Percentiles rank a stretch among this genome's conserved stretches.
Conservation (phyloP, 495 filamentous ascomycete genomes). For the Hyaloscypha bicolor region DNA sequence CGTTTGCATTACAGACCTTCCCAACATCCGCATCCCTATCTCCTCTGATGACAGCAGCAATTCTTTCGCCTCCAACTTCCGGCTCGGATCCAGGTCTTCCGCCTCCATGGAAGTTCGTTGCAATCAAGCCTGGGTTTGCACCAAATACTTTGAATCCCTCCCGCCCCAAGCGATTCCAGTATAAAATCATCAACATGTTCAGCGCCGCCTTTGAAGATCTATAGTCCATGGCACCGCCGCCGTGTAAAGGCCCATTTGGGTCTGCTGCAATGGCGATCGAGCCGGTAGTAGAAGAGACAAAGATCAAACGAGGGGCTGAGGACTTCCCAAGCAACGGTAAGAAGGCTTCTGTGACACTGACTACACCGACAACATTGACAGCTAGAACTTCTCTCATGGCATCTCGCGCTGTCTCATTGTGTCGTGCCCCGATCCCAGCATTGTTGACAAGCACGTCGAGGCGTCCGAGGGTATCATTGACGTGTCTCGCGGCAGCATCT, state of each 20-base stretch:
- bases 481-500: conserved; percentile 34
- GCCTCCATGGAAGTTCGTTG: conserved; percentile 48
- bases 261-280: conserved; percentile 35
- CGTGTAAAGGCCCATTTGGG: conserved; percentile 9
- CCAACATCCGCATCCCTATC: conserved; percentile 42
- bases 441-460: conserved; percentile 65
- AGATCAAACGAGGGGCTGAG: conserved; percentile 39
- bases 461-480: conserved; percentile 30
- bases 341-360: conserved; percentile 42
- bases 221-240: conserved; percentile 25
- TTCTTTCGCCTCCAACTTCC: conserved; percentile 36
- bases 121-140: conserved; percentile 44
- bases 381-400: conserved; percentile 27
- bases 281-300: conserved; percentile 43
- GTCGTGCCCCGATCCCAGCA: conserved; percentile 52
- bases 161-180: conserved; percentile 38
- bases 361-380: conserved; percentile 42
- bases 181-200: conserved; percentile 30
- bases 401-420: conserved; percentile 18
- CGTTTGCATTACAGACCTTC: conserved; percentile 37
- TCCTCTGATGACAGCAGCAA: conserved; percentile 43
- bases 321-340: conserved; percentile 41
- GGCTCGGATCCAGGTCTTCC: conserved; percentile 30
- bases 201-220: conserved; percentile 30
- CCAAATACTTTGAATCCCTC: conserved; percentile 50